Evolutionary conservation across 1,284 basidiomycete genomes (phyloP).

Genomic region (Pascua guehoae): DNA sequence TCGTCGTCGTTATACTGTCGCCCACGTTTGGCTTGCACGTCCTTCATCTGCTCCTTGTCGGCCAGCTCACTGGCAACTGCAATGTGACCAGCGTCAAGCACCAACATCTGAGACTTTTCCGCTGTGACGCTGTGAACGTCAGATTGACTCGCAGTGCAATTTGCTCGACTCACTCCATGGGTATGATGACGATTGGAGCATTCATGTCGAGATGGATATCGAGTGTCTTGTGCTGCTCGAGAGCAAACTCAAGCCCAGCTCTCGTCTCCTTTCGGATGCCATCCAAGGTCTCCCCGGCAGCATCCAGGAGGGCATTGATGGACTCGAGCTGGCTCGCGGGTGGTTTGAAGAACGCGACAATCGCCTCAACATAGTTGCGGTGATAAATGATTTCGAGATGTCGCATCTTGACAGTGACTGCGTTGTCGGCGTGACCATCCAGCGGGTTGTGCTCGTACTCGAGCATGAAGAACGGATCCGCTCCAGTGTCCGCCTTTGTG

Average conservation of each 20-base stretch:
- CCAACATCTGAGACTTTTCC: slow-evolving; percentile 75
- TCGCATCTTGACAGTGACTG: slow-evolving; percentile 83
- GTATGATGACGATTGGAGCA: slow-evolving; percentile 95
- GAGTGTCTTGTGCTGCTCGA: slow-evolving; percentile 65
- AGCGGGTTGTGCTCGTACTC: slow-evolving; percentile 92
- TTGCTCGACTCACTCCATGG: slow-evolving; percentile 63
- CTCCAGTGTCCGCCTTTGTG: slow-evolving; percentile 27
- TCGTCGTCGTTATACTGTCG: slow-evolving; percentile 86
- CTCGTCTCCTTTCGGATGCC: slow-evolving; percentile 92
- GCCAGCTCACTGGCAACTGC: slow-evolving; percentile 86
- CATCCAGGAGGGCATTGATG: slow-evolving; percentile 82
- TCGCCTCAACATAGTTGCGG: slow-evolving; percentile 85
- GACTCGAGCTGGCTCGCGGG: slow-evolving; percentile 94
- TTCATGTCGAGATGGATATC: slow-evolving; percentile 96
- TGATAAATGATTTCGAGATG: slow-evolving; percentile 99
- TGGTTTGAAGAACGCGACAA: slow-evolving; percentile 90
- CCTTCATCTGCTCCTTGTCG: slow-evolving; percentile 73
- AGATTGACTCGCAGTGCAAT: background rate
- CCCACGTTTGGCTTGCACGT: slow-evolving; percentile 79
- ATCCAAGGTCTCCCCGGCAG: slow-evolving; percentile 90
- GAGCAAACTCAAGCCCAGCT: slow-evolving; percentile 87
- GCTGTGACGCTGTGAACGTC: slow-evolving; percentile 57
- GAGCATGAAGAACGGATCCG: slow-evolving; percentile 84
- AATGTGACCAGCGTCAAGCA: slow-evolving; percentile 97
- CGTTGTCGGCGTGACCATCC: slow-evolving; percentile 88